Evolutionary conservation across 257 asterid species (phyloP).

Genomic region (Salvia rosmarinus): DNA sequence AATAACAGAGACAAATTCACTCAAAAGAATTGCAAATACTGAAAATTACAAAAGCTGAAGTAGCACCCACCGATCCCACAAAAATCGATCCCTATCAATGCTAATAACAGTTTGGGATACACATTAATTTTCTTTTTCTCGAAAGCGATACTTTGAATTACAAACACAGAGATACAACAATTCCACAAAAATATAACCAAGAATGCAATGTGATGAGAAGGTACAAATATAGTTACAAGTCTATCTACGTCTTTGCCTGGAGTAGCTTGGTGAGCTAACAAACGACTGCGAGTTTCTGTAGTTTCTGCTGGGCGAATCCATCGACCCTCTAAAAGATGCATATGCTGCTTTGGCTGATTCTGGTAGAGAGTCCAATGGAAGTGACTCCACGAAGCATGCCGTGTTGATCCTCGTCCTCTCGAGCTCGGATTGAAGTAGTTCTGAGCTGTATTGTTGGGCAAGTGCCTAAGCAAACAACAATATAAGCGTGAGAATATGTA

Average conservation of each 20-base stretch:
- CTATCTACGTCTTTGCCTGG: slow-evolving; percentile 86
- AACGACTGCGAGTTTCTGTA: slow-evolving; percentile 54
- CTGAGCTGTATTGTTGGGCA: slow-evolving; percentile 91
- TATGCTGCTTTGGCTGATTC: slow-evolving; percentile 98
- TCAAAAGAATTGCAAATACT: slow-evolving; percentile 7
- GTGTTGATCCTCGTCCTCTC: slow-evolving; percentile 94
- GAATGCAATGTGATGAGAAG: neutral
- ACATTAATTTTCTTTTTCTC: neutral
- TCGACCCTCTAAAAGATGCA: slow-evolving; percentile 84
- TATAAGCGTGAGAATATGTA: neutral
- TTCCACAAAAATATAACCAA: slow-evolving; percentile 36
- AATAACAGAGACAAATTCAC: neutral
- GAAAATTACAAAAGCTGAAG: neutral
- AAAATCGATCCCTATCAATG: slow-evolving; percentile 23
- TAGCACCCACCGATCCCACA: neutral
- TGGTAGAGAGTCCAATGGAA: slow-evolving; percentile 79
- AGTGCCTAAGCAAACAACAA: slow-evolving; percentile 60
- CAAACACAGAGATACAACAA: slow-evolving; percentile 47
- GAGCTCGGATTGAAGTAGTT: slow-evolving; percentile 84
- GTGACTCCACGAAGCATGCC: slow-evolving; percentile 89
- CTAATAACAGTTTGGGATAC: slow-evolving; percentile 20
- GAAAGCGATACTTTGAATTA: slow-evolving; percentile 29
- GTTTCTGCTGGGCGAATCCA: slow-evolving; percentile 74
- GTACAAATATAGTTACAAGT: slow-evolving; percentile 23
- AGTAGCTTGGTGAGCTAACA: slow-evolving; percentile 70